Conservation (phyloP, 2,329 filamentous ascomycete species). For the Dothistroma pini region DNA sequence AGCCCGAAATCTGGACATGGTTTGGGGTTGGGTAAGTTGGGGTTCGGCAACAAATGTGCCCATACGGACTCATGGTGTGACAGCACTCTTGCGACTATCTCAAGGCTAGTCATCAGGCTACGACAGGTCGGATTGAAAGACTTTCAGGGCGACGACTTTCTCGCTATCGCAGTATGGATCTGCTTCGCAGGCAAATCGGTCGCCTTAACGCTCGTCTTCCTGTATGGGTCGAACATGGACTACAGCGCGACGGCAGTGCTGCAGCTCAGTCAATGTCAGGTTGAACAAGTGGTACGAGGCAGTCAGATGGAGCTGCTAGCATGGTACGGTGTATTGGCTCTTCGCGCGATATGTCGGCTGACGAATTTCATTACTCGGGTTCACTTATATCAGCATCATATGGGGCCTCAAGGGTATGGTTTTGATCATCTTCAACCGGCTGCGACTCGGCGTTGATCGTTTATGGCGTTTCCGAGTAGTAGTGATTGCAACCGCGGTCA, state of each 20-base stretch:
- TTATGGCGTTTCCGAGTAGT: conserved; percentile 29
- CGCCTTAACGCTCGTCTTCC: conserved; percentile 2
- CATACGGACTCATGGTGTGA: background rate
- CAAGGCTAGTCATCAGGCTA: background rate
- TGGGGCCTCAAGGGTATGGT: conserved; percentile 10
- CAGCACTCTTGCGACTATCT: conserved; percentile 2
- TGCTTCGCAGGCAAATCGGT: background rate
- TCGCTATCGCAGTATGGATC: background rate
- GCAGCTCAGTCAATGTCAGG: conserved; percentile 1
- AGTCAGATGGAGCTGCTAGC: conserved; percentile 10
- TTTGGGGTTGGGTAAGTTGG: conserved; percentile 4
- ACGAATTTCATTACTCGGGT: background rate
- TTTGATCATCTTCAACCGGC: conserved; percentile 25
- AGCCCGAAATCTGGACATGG: conserved; percentile 11
- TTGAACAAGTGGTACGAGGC: conserved; percentile 1
- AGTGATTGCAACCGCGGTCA: conserved; percentile 23
- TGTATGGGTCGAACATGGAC: conserved; percentile 9
- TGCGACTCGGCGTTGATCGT: conserved; percentile 32
- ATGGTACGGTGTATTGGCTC: background rate
- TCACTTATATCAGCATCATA: conserved; percentile 7
- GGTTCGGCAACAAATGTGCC: background rate
- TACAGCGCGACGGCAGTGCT: background rate
- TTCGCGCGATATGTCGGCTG: background rate
- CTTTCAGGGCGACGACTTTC: background rate
- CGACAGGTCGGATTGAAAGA: background rate